A percentile compares a stretch with the other conserved stretches of the same genome.
These are phyloP conservation scores for Pholiota molesta DNA, from an alignment of 768 basidiomycete species.

Conservation along the genomic window DNA sequence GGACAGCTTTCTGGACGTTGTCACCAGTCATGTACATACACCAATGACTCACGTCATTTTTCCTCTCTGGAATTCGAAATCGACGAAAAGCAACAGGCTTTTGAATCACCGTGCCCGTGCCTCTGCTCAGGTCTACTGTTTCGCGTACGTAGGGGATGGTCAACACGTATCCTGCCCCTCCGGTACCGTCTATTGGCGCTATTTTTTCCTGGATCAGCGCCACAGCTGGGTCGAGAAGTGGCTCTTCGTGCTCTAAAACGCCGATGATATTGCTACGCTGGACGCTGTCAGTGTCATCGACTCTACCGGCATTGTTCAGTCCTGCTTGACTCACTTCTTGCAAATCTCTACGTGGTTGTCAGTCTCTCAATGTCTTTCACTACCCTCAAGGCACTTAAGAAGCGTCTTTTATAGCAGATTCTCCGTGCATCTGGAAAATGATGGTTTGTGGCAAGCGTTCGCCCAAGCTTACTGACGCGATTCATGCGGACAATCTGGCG, in stretches of 20 bases:
- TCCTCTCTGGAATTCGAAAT: background rate
- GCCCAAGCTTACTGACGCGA: conserved; percentile 20
- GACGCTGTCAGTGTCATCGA: conserved; percentile 12
- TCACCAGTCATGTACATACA: background rate
- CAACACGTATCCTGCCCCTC: background rate
- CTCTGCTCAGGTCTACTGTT: background rate
- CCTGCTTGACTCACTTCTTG: conserved; percentile 24
- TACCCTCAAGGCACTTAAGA: conserved; percentile 21
- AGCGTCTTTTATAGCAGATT: conserved; percentile 29
- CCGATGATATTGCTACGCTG: conserved; percentile 5
- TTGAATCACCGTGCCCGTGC: background rate
- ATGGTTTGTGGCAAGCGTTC: conserved; percentile 8
- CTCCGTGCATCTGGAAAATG: conserved; percentile 23
- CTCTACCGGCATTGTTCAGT: conserved; percentile 12
- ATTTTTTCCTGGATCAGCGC: conserved; percentile 3
- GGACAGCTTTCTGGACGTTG: background rate
- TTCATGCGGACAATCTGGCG: conserved; percentile 28
- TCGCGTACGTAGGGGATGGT: background rate
- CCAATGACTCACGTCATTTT: background rate
- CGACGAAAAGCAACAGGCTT: background rate
- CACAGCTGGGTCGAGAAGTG: conserved; percentile 1
- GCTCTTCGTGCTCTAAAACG: background rate
- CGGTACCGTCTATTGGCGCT: conserved; percentile 4
- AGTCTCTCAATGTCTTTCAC: conserved; percentile 22
- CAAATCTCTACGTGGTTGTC: conserved; percentile 30